These are phyloP conservation scores for Linanthus parryae DNA, from an alignment of 148 eudicot species.

Conservation along the genomic window DNA sequence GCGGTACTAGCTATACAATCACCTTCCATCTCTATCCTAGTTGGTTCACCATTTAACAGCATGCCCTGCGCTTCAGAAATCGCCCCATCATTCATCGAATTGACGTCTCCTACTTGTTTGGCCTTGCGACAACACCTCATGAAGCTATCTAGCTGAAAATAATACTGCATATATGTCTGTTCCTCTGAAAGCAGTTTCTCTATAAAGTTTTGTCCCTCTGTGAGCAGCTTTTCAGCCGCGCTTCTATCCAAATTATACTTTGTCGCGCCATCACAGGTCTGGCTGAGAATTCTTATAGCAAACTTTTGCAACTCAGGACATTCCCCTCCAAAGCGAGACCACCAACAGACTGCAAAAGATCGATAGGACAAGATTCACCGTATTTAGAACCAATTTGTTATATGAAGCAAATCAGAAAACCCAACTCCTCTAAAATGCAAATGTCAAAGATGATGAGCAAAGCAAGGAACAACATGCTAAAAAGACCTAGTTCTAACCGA, in stretches of 20 bases:
- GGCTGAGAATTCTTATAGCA: slow-evolving; percentile 51
- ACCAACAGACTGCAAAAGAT: slow-evolving; percentile 53
- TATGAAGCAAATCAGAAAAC: background rate
- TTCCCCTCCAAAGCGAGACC: slow-evolving; percentile 40
- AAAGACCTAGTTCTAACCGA: too few relatives aligned
- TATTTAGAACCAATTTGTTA: background rate
- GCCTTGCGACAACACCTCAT: slow-evolving; percentile 5
- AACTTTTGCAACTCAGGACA: slow-evolving; percentile 63
- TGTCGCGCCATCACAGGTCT: slow-evolving; percentile 57
- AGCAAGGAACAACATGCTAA: background rate
- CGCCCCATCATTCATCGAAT: slow-evolving; percentile 46
- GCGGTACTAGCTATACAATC: too few relatives aligned
- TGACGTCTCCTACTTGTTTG: slow-evolving; percentile 22
- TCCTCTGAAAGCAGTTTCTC: slow-evolving; percentile 31
- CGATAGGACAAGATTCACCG: slow-evolving; percentile 2
- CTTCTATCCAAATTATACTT: slow-evolving; percentile 41
- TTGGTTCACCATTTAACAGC: too few relatives aligned
- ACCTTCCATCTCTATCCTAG: too few relatives aligned
- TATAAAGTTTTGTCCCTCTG: slow-evolving; percentile 13
- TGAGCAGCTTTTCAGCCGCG: slow-evolving; percentile 47
- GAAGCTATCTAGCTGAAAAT: slow-evolving; percentile 38
- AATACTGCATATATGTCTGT: slow-evolving; percentile 40
- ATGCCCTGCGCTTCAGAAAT: too few relatives aligned
- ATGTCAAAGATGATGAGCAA: background rate
- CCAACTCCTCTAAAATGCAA: background rate